Base-by-base conservation (phyloP, 345 rosid species). In the Dimocarpus longan region DNA sequence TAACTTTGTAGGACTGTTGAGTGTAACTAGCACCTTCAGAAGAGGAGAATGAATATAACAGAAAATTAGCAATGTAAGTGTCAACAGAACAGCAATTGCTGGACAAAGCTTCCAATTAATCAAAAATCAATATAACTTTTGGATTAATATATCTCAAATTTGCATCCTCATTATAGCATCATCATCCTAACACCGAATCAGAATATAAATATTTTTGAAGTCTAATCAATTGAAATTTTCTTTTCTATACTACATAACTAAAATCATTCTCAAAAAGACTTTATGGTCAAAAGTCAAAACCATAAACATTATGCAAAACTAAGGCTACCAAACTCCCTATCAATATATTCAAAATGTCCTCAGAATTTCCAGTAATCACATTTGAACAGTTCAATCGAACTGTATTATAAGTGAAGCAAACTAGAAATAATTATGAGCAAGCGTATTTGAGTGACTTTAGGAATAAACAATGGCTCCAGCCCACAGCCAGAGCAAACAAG, bases 1-100 rank as follows among this genome's bases (percentile, higher is more conserved):
- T 80, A 39, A 87, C 88, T 83, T 89, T 89, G 71, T 84, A 89
- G 6, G 92, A 89, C 78, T 89, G 90, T 63, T 89, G 90, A 73
- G 77, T 18, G 66, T 84, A 89, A 32, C 63, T 69, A 12, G 89
- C 86, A 50, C 92, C 92, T 89, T 80, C 28, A 66, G 71, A 54
- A 37, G 59, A 19, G 54, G 48, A 65, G 42, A 70, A 48, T 50
- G 63, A 12, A 39, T 4, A 40, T 0, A 66, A 32, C 4, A 44
- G 73, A 15, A 69, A 6, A 7, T 54, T 52, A 43, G 73, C 7
- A 69, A 11, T 5, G 39, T 16, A 66, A 66, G 57, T 6, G 18
- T 54, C 16, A 54, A 42, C 54, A 42, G 56, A 43, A n/a, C 28
- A 15, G 21, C 54, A 10, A 44, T n/a, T 44, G 18, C 28, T 9